A percentile compares a stretch with the other conserved stretches of the same genome.
Conservation (phyloP, 306 rosid genomes). For the Canavalia ensiformis region DNA sequence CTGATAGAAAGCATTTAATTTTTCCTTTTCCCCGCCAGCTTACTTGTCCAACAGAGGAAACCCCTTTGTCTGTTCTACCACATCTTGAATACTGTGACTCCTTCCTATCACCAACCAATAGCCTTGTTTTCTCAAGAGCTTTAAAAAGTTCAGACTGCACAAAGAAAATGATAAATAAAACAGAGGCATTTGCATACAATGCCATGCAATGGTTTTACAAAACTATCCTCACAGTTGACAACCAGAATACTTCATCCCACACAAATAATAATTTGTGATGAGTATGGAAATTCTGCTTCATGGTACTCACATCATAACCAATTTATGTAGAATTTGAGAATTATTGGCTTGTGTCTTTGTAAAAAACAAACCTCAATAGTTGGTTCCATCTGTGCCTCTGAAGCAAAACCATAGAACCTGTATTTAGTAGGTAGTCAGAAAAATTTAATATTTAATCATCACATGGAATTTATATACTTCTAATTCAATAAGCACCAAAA, state of each 20-base stretch:
- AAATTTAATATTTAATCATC: slow-evolving; percentile 7
- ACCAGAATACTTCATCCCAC: slow-evolving; percentile 37
- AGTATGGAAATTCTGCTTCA: slow-evolving; percentile 41
- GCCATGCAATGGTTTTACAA: background rate
- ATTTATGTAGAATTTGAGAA: slow-evolving; percentile 39
- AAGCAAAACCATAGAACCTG: slow-evolving; percentile 96
- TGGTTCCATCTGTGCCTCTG: slow-evolving; percentile 94
- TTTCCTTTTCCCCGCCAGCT: slow-evolving; percentile 49
- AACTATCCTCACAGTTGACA: slow-evolving; percentile 25
- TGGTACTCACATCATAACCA: slow-evolving; percentile 39
- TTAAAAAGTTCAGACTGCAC: slow-evolving; percentile 86
- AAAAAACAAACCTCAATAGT: slow-evolving; percentile 76
- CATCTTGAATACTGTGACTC: slow-evolving; percentile 92
- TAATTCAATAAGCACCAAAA: slow-evolving; percentile 26
- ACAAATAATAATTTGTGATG: slow-evolving; percentile 18
- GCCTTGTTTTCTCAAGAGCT: slow-evolving; percentile 81
- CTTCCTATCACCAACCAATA: slow-evolving; percentile 82
- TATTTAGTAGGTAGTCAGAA: slow-evolving; percentile 41
- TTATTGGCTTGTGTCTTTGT: slow-evolving; percentile 15
- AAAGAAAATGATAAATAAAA: slow-evolving; percentile 42
- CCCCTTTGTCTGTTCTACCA: slow-evolving; percentile 98
- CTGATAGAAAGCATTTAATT: slow-evolving; percentile 8
- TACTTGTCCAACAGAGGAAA: slow-evolving; percentile 96
- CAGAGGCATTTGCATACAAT: slow-evolving; percentile 17
- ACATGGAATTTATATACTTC: background rate